Evolutionary conservation across 371 early-diverging fungal species (phyloP).

Genomic region (Catenaria anguillulae): DNA sequence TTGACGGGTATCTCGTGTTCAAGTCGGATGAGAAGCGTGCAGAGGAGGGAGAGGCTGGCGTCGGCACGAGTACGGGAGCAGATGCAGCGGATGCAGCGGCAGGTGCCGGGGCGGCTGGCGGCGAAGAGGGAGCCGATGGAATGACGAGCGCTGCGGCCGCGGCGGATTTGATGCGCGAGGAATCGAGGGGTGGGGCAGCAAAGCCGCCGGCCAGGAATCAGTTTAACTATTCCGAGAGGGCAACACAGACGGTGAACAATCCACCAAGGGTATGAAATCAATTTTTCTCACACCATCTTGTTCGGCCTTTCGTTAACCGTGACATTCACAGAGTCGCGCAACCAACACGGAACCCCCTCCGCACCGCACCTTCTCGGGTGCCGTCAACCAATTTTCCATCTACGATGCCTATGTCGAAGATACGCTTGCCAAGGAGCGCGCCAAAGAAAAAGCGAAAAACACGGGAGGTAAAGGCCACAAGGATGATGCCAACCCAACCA

Average conservation of each 20-base stretch:
- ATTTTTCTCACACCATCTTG: neutral
- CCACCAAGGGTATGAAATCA: slow-evolving; percentile 23
- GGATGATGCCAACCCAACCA: slow-evolving; percentile 26
- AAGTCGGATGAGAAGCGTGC: slow-evolving; percentile 18
- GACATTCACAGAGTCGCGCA: slow-evolving; percentile 22
- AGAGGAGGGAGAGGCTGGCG: slow-evolving; percentile 6
- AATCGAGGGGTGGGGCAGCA: too few relatives aligned
- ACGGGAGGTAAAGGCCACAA: slow-evolving; percentile 31
- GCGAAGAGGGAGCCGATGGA: neutral
- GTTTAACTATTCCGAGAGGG: slow-evolving; percentile 43
- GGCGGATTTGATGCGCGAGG: too few relatives aligned
- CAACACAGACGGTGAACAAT: slow-evolving; percentile 38
- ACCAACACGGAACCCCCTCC: slow-evolving; percentile 48
- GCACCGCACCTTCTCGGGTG: slow-evolving; percentile 24
- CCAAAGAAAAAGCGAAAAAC: slow-evolving; percentile 33
- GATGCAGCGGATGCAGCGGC: slow-evolving; percentile 8
- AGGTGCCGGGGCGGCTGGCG: neutral
- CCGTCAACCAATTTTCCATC: slow-evolving; percentile 42
- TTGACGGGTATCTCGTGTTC: slow-evolving; percentile 30
- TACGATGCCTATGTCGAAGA: slow-evolving; percentile 43
- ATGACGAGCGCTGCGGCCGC: slow-evolving; percentile 9
- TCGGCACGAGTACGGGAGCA: slow-evolving; percentile 10
- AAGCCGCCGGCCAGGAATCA: slow-evolving; percentile 27
- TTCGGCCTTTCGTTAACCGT: too few relatives aligned
- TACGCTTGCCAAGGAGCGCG: slow-evolving; percentile 28